Evolutionary conservation across 2,329 filamentous ascomycete genomes (phyloP), one percentile per base, ranked within the genome.

Genomic region (Claviceps paspali): DNA sequence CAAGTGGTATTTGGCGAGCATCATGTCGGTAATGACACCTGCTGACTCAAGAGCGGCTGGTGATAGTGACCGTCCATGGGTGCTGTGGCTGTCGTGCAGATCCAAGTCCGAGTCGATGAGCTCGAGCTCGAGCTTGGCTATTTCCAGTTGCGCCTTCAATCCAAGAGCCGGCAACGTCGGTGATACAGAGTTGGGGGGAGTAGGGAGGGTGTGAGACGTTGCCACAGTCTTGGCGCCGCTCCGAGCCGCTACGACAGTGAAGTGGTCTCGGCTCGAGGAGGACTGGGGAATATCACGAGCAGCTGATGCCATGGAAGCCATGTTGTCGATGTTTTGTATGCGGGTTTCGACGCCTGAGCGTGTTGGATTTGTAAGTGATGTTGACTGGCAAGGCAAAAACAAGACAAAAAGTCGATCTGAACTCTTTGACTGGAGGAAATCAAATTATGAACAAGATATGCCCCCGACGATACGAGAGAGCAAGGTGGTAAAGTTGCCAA

Each of bases 141-240:
- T 68, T 53, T 70, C 69, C 47, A 76, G 66, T 54, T 78, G 78
- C 45, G 74, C 70, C 58, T 80, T 82, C 54, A 82, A 75, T 51
- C 80, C 81, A 51, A 88, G 83, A 42, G 87, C 83, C 50, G 81
- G 78, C 47, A 95, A 70, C 49, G 76, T 79, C 34, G 88, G 88
- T 43, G 87, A 95, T 57, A 95, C 86, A 60, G 87, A 95, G 67
- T 88, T 92, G 43, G 88, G 88, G 54, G 88, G 88, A 57, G 88
- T 95, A 45, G 82, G 85, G 52, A 94, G 76, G 57, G 74, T 67
- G 50, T 70, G 67, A 64, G 63, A 60, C 62, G 61, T 66, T 64
- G 72, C 72, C 70, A 73, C 61, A 62, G 59, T 63, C 60, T 54
- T 66, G 68, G 70, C 63, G 58, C 74, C 69, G 51, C 69, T 72